Evolutionary conservation across 306 rosid genomes (phyloP), one percentile per base, ranked within the genome.

Genomic region (Erythrophleum fordii): DNA sequence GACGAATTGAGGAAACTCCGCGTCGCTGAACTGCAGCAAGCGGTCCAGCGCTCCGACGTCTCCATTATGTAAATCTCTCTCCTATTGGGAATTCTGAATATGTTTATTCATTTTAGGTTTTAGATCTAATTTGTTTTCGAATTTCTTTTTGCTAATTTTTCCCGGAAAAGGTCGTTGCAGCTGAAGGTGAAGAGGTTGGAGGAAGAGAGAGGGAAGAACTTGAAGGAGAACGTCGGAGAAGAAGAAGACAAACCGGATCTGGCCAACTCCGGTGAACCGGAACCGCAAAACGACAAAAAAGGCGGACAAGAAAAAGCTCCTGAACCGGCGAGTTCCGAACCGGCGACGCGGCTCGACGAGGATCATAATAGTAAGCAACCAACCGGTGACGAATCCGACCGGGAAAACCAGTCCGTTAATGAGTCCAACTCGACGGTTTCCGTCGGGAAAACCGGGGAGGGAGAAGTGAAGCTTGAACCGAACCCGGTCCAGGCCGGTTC

Each of bases 341-440:
- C 77, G 83, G 78, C 68, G 35, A 65, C 39, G 37, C 83, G 81
- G 75, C 84, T 84, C 48, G 78, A 80, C 3, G 81, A 75, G 51
- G 77, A 83, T 55, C 67, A 65, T 28, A 53, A 81, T 0, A 78
- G 65, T 44, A 87, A 84, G 79, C 13, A 69, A 26, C 78, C 77
- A 22, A 18, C 86, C 0, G 87, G 88, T 14, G 95, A 85, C 11
- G 91, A 91, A 64, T 89, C 92, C 12, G 95, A 91, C 83, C 89
- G 87, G 56, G 96, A 93, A 12, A 84, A 91, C 37, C 94, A 88
- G 71, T 93, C 97, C 42, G 97, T 93, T 58, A 91, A 91, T 59
- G 94, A 90, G 80, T 93, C 97, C 0, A 93, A 93, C 78, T 91
- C 97, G 12, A 91, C 97, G 80, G 91, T 92, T 83, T 89, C 94